These are phyloP conservation scores for Amaranthus palmeri DNA, from an alignment of 148 eudicot genomes.

Conservation along the genomic window DNA sequence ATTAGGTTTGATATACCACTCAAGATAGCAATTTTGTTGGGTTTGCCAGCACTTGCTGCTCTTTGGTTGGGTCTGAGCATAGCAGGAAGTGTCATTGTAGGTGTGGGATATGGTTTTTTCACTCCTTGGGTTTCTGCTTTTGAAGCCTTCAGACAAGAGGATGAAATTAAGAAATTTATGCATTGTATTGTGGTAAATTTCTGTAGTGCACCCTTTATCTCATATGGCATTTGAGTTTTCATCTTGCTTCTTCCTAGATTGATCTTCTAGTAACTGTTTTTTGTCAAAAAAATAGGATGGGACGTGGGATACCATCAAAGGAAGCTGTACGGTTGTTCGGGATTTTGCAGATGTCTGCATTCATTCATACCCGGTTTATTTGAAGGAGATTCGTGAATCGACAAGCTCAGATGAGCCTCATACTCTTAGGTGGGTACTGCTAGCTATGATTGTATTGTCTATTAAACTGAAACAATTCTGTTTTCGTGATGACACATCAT, in stretches of 20 bases:
- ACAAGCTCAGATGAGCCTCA: slow-evolving; percentile 46
- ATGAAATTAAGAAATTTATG: slow-evolving; percentile 54
- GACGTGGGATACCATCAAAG: slow-evolving; percentile 78
- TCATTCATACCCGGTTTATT: slow-evolving; percentile 69
- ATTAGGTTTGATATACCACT: slow-evolving; percentile 66
- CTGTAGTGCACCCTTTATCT: slow-evolving; percentile 6
- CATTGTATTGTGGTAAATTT: slow-evolving; percentile 82
- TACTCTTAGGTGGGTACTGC: slow-evolving; percentile 56
- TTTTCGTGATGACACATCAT: too few species aligned
- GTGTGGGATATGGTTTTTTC: slow-evolving; percentile 93
- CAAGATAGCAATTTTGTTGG: slow-evolving; percentile 68
- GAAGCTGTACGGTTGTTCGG: slow-evolving; percentile 80
- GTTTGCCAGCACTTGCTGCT: slow-evolving; percentile 72
- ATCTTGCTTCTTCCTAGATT: neutral
- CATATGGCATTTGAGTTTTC: neutral
- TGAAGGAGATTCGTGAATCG: slow-evolving; percentile 68
- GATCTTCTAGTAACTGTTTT: slow-evolving; percentile 9
- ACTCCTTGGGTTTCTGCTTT: slow-evolving; percentile 92
- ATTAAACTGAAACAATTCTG: too few species aligned
- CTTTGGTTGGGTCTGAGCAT: slow-evolving; percentile 81
- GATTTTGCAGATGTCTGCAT: slow-evolving; percentile 86
- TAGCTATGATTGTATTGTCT: neutral
- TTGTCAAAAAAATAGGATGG: slow-evolving; percentile 58
- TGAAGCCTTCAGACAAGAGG: slow-evolving; percentile 77
- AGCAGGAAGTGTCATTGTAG: slow-evolving; percentile 77